Percentiles rank a stretch among this genome's conserved stretches.
Conservation (phyloP, 2,329 filamentous ascomycete species). For the Penicillium sp. region DNA sequence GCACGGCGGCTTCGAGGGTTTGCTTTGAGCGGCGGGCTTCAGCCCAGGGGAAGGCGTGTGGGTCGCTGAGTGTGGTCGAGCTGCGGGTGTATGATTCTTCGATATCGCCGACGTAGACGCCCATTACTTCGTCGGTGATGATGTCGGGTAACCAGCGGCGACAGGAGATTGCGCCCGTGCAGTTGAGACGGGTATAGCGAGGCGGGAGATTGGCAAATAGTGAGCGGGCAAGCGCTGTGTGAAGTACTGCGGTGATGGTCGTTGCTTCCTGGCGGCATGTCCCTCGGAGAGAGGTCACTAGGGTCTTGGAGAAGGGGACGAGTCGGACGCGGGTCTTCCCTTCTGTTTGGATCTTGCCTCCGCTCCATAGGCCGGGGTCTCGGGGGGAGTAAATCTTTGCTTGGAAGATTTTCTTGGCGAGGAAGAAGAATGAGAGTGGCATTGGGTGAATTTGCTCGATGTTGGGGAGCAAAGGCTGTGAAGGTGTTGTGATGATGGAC, state of each 20-base stretch:
- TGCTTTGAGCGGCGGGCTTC: conserved; percentile 34
- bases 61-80: conserved; percentile 4
- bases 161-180: conserved; percentile 40
- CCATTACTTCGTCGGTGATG: conserved; percentile 41
- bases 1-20: conserved; percentile 31
- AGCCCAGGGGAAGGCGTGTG: conserved; percentile 33
- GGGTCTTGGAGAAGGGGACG: conserved; percentile 33
- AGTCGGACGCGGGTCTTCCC: conserved; percentile 32
- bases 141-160: conserved; percentile 39
- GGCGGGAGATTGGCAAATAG: conserved; percentile 37
- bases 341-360: conserved; percentile 27
- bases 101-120: conserved; percentile 41
- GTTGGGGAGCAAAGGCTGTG: conserved; percentile 39
- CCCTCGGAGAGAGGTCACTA: conserved; percentile 32
- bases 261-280: conserved; percentile 41
- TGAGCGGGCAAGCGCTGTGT: conserved; percentile 41
- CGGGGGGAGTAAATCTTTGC: conserved; percentile 33
- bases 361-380: conserved; percentile 40
- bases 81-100: conserved; percentile 31
- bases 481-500: conserved; percentile 23
- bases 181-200: conserved; percentile 33
- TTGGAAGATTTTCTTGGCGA: conserved; percentile 37
- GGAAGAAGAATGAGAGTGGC: conserved; percentile 38
- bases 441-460: conserved; percentile 46
- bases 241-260: conserved; percentile 45